A percentile compares a stretch with the other conserved stretches of the same genome.
Evolutionary conservation across 2,329 filamentous ascomycete genomes (phyloP).

Genomic region (Byssochlamys sp.): DNA sequence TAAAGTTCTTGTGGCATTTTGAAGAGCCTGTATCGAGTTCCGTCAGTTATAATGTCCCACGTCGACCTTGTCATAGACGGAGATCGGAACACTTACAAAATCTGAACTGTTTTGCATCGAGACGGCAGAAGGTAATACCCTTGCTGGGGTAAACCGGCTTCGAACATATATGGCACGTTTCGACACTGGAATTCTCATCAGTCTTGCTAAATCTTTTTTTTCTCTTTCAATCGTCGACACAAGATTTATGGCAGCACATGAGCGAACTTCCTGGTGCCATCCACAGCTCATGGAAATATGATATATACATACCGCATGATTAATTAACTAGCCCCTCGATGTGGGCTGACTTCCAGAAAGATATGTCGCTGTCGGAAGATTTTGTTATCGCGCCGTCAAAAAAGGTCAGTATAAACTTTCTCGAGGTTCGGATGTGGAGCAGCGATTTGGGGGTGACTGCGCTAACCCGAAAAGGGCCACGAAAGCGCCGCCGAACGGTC

Average conservation of each 20-base stretch:
- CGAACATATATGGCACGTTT: conserved; percentile 64
- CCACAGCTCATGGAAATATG: neutral
- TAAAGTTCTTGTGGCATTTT: conserved; percentile 70
- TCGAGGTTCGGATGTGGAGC: conserved; percentile 14
- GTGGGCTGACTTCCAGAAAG: conserved; percentile 4
- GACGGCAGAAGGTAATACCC: conserved; percentile 58
- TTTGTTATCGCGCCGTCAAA: conserved; percentile 8
- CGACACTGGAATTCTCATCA: conserved; percentile 26
- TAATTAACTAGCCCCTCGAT: conserved; percentile 1
- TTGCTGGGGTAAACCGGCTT: conserved; percentile 57
- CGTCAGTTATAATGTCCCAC: neutral
- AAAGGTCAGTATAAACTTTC: conserved; percentile 7
- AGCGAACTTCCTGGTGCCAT: neutral
- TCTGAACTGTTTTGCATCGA: conserved; percentile 56
- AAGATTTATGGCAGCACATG: neutral
- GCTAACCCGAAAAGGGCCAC: conserved; percentile 24
- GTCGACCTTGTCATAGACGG: neutral
- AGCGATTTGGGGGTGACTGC: conserved; percentile 6
- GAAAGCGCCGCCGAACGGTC: conserved; percentile 15
- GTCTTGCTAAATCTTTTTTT: neutral
- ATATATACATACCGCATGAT: conserved; percentile 12
- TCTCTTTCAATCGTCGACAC: neutral
- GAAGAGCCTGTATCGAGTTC: conserved; percentile 32
- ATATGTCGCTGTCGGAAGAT: conserved; percentile 3
- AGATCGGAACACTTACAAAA: conserved; percentile 42